These are phyloP conservation scores for Cladochytrium tenue DNA, from an alignment of 371 early-diverging fungal genomes.

Conservation along the genomic window DNA sequence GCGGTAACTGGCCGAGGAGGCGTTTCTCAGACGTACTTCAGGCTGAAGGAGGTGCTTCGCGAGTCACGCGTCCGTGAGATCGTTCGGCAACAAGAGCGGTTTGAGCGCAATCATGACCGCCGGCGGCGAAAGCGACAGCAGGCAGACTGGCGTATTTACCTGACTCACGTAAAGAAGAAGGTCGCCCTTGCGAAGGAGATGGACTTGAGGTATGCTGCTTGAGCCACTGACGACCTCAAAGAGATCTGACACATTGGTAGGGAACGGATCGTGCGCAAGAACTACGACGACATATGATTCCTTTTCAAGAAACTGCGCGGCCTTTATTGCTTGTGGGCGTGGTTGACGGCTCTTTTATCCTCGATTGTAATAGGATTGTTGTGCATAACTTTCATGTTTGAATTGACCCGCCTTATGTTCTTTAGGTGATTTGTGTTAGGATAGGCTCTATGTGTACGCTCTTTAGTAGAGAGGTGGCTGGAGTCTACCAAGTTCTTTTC, in stretches of 20 bases:
- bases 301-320: too few relatives aligned
- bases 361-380: too few relatives aligned
- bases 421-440: too few relatives aligned
- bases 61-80: conserved; percentile 36
- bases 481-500: too few relatives aligned
- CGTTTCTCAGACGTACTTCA: conserved; percentile 25
- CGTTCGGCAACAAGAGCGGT: conserved; percentile 43
- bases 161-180: conserved; percentile 37
- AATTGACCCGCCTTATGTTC: too few relatives aligned
- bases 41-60: conserved; percentile 36
- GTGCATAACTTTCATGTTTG: too few relatives aligned
- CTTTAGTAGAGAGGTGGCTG: too few relatives aligned
- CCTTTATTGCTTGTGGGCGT: too few relatives aligned
- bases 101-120: conserved; percentile 40
- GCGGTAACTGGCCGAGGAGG: conserved; percentile 5
- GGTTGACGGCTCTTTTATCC: too few relatives aligned
- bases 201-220: conserved; percentile 30
- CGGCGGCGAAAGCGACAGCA: conserved; percentile 39
- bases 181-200: conserved; percentile 41
- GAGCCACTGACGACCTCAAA: background rate
- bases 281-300: conserved; percentile 8
- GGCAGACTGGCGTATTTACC: conserved; percentile 41
- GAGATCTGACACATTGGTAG: background rate
- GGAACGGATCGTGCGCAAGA: conserved; percentile 11
- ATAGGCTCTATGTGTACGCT: too few relatives aligned